phyloP scores from a whole-genome alignment of 768 basidiomycete species.

The Daedaleopsis sinensis region DNA sequence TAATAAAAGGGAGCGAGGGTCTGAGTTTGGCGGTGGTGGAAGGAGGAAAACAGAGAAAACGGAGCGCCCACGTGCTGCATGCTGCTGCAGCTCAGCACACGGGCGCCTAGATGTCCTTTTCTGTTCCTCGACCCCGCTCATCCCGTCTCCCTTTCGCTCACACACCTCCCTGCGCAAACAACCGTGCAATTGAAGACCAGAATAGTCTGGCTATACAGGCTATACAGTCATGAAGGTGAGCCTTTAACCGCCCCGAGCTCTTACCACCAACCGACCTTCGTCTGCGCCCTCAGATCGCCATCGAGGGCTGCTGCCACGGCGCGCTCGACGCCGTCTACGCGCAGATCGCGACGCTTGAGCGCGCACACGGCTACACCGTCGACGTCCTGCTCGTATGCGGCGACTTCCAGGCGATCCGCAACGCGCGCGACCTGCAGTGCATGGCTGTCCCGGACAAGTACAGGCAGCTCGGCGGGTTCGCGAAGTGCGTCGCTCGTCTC shows the following conservation, averaged over 20 bases:
- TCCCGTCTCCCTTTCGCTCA: background rate
- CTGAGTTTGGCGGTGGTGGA: background rate
- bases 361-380: conserved; percentile 62
- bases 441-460: conserved; percentile 95
- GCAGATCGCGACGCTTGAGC: conserved; percentile 66
- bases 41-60: background rate
- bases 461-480: conserved; percentile 79
- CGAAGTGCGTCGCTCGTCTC: conserved; percentile 52
- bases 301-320: conserved; percentile 97
- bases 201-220: too few relatives aligned
- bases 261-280: background rate
- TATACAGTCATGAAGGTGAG: background rate
- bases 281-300: conserved; percentile 61
- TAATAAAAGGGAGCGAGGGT: too few relatives aligned
- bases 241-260: too few relatives aligned
- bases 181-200: too few relatives aligned
- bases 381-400: conserved; percentile 93
- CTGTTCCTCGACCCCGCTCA: background rate
- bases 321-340: conserved; percentile 86
- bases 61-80: conserved; percentile 11
- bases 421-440: conserved; percentile 79
- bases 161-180: background rate
- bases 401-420: conserved; percentile 93
- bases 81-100: background rate
- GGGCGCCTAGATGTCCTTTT: background rate